A percentile compares a stretch with the other conserved stretches of the same genome.
Evolutionary conservation across 139 green algal genomes (phyloP).

Genomic region (Coelastrella sp.): DNA sequence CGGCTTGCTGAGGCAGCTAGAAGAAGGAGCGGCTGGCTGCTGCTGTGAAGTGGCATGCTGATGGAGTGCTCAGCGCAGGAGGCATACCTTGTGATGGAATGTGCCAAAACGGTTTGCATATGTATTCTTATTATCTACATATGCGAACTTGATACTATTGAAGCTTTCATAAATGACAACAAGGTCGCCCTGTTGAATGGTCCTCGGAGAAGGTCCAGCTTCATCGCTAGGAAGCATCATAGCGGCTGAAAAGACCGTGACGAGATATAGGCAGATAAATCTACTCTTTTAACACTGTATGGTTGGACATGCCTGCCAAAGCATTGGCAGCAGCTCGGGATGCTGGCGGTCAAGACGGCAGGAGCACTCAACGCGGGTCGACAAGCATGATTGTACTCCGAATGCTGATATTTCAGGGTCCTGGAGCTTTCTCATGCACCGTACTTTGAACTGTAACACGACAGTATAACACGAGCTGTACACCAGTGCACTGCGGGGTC

Average conservation of each 20-base stretch:
- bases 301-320: background rate
- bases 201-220: slow-evolving; percentile 22
- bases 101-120: slow-evolving; percentile 73
- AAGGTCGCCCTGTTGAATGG: slow-evolving; percentile 78
- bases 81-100: slow-evolving; percentile 70
- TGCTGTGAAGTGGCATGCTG: background rate
- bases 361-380: too few species aligned
- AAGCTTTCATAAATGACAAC: slow-evolving; percentile 89
- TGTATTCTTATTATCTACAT: slow-evolving; percentile 52
- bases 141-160: slow-evolving; percentile 77
- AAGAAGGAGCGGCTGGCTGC: too few species aligned
- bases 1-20: too few species aligned
- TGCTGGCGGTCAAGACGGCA: background rate
- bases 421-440: too few species aligned
- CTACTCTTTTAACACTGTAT: too few species aligned
- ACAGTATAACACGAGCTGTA: background rate
- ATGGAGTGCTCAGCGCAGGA: background rate
- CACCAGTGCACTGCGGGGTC: too few species aligned
- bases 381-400: too few species aligned
- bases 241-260: background rate
- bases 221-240: slow-evolving; percentile 15
- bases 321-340: background rate
- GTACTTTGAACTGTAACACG: background rate
- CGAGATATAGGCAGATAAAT: too few species aligned
- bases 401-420: too few species aligned